Percentiles rank a stretch among this genome's conserved stretches.
These are phyloP conservation scores for Penicillium rolfsii DNA, from an alignment of 2,329 filamentous ascomycete species.

Conservation along the genomic window DNA sequence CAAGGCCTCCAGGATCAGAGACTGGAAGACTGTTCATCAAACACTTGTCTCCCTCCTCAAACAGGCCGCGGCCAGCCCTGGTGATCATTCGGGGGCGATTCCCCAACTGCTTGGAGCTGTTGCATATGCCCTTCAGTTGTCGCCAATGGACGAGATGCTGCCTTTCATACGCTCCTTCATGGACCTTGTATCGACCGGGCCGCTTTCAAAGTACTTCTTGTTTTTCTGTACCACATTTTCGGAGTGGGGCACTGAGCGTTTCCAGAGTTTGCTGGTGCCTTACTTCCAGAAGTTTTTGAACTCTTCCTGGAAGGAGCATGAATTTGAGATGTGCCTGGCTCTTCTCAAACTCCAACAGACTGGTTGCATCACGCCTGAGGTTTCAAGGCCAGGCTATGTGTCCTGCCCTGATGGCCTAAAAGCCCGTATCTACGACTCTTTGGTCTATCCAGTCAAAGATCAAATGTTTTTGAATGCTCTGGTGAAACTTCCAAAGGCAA, in stretches of 20 bases:
- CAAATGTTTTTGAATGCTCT: conserved; percentile 70
- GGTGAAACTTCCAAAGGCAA: conserved; percentile 64
- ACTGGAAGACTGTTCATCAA: conserved; percentile 71
- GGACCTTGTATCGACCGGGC: conserved; percentile 66
- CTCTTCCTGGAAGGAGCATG: conserved; percentile 69
- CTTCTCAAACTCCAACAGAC: conserved; percentile 62
- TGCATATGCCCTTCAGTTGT: conserved; percentile 72
- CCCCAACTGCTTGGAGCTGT: conserved; percentile 50
- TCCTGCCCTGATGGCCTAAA: conserved; percentile 62
- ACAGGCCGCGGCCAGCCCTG: conserved; percentile 30
- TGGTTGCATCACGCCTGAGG: conserved; percentile 56
- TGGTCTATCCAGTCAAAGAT: conserved; percentile 61
- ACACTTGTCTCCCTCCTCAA: conserved; percentile 59
- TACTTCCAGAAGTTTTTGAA: conserved; percentile 84
- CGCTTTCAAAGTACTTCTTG: conserved; percentile 74
- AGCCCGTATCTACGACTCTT: conserved; percentile 70
- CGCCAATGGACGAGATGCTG: conserved; percentile 78
- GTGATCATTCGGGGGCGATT: conserved; percentile 32
- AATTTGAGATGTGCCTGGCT: conserved; percentile 70
- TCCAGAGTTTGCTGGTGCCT: conserved; percentile 75
- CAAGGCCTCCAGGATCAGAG: conserved; percentile 71
- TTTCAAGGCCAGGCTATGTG: conserved; percentile 45
- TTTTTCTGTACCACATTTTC: conserved; percentile 83
- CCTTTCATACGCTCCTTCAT: conserved; percentile 68
- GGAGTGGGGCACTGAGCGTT: conserved; percentile 71